Conservation (phyloP, 305 asterid genomes). For the Solanum chacoense region DNA sequence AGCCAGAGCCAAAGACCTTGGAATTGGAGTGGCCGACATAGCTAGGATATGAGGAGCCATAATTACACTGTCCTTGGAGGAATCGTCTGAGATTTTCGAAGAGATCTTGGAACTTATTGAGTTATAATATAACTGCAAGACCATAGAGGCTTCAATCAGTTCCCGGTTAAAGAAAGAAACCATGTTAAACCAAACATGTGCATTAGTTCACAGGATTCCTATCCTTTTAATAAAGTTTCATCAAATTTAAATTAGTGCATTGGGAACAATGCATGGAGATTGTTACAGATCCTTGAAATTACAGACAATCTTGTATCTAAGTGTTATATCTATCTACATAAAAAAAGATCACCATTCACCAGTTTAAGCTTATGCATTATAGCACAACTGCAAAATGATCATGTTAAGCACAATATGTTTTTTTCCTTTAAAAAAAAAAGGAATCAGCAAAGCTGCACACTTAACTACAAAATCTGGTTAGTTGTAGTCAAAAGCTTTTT, state of each 20-base stretch:
- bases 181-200: not conserved
- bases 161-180: not conserved
- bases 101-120: slow-evolving; percentile 39
- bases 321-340: not conserved
- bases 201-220: not conserved
- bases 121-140: slow-evolving; percentile 66
- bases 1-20: slow-evolving; percentile 90
- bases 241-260: not conserved
- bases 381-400: not conserved
- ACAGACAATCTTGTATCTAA: not conserved
- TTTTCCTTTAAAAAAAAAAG: not conserved
- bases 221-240: not conserved
- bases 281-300: not conserved
- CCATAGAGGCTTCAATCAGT: slow-evolving; percentile 6
- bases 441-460: not conserved
- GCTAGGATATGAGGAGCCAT: slow-evolving; percentile 97
- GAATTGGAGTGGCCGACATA: slow-evolving; percentile 96
- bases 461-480: not conserved
- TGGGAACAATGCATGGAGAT: not conserved
- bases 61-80: slow-evolving; percentile 22
- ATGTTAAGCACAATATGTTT: not conserved
- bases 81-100: slow-evolving; percentile 28
- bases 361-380: not conserved
- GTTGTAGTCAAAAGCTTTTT: not conserved
- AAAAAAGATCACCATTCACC: not conserved